phyloP scores from a whole-genome alignment of 495 filamentous ascomycete genomes.

The Penicillium fimorum region DNA sequence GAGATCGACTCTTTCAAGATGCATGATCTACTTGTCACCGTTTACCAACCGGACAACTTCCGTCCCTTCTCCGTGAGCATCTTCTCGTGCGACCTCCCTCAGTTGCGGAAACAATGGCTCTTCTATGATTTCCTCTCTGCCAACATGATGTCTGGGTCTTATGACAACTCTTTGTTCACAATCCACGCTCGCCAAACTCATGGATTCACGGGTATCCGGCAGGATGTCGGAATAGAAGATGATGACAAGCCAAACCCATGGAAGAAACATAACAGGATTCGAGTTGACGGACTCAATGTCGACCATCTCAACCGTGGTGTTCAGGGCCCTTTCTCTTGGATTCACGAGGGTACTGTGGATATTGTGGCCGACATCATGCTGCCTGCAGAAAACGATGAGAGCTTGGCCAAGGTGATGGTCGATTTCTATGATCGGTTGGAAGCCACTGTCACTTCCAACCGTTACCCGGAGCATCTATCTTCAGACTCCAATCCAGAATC shows the following conservation, averaged over 20 bases:
- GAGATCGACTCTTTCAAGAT: slow-evolving; percentile 95
- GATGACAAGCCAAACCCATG: slow-evolving; percentile 57
- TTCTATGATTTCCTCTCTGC: slow-evolving; percentile 97
- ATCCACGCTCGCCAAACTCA: slow-evolving; percentile 94
- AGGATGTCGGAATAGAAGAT: slow-evolving; percentile 52
- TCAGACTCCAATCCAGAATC: slow-evolving; percentile 9
- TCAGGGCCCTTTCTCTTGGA: slow-evolving; percentile 95
- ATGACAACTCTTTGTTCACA: slow-evolving; percentile 93
- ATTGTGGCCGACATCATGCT: slow-evolving; percentile 95
- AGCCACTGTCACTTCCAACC: slow-evolving; percentile 78
- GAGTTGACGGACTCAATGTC: slow-evolving; percentile 91
- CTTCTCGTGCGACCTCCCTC: slow-evolving; percentile 90
- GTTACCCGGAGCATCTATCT: slow-evolving; percentile 35
- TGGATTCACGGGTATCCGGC: slow-evolving; percentile 56
- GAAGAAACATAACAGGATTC: slow-evolving; percentile 89
- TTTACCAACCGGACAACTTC: slow-evolving; percentile 88
- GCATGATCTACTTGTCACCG: slow-evolving; percentile 86
- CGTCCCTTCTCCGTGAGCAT: slow-evolving; percentile 93
- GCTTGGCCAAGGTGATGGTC: slow-evolving; percentile 85
- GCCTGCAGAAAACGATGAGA: slow-evolving; percentile 79
- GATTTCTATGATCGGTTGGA: slow-evolving; percentile 95
- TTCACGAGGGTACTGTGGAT: slow-evolving; percentile 92
- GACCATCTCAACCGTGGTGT: slow-evolving; percentile 95
- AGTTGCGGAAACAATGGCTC: slow-evolving; percentile 90
- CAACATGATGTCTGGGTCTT: slow-evolving; percentile 93